phyloP scores from a whole-genome alignment of 2,329 filamentous ascomycete species.

The Fusarium penzigii region DNA sequence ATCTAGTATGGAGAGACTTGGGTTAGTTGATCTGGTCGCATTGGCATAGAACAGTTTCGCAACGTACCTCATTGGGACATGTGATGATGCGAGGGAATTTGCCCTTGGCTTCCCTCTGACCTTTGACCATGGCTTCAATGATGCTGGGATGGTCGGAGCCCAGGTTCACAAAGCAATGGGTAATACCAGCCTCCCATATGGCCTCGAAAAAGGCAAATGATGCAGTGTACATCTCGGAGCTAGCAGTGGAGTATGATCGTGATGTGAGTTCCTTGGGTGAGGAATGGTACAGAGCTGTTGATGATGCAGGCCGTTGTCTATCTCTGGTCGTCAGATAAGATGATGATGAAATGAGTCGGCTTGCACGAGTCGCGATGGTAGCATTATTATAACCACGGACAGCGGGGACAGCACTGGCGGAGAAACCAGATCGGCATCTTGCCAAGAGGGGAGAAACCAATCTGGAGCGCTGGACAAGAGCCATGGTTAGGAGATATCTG shows the following conservation, averaged over 20 bases:
- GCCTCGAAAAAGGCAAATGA: slow-evolving; percentile 84
- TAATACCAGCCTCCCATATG: slow-evolving; percentile 68
- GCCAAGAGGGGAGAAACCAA: slow-evolving; percentile 25
- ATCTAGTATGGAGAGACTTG: slow-evolving; percentile 51
- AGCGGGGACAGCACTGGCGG: slow-evolving; percentile 11
- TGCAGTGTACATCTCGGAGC: slow-evolving; percentile 63
- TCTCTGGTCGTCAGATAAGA: slow-evolving; percentile 8
- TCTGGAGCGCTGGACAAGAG: slow-evolving; percentile 27
- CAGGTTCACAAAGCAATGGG: slow-evolving; percentile 64
- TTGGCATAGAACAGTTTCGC: not conserved
- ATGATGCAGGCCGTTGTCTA: not conserved
- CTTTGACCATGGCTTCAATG: slow-evolving; percentile 78
- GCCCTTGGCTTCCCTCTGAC: slow-evolving; percentile 64
- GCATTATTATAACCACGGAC: slow-evolving; percentile 23
- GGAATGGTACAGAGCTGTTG: slow-evolving; percentile 10
- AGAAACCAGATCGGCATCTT: slow-evolving; percentile 17
- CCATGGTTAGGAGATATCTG: slow-evolving; percentile 18
- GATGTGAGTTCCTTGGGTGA: slow-evolving; percentile 14
- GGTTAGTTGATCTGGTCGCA: slow-evolving; percentile 6
- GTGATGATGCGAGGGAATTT: slow-evolving; percentile 75
- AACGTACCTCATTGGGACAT: slow-evolving; percentile 72
- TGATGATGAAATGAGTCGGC: slow-evolving; percentile 4
- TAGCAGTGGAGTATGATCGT: slow-evolving; percentile 27
- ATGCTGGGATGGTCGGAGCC: slow-evolving; percentile 76
- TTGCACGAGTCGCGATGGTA: slow-evolving; percentile 6